phyloP scores from a whole-genome alignment of 768 basidiomycete species.

The Cyathus striatus region DNA sequence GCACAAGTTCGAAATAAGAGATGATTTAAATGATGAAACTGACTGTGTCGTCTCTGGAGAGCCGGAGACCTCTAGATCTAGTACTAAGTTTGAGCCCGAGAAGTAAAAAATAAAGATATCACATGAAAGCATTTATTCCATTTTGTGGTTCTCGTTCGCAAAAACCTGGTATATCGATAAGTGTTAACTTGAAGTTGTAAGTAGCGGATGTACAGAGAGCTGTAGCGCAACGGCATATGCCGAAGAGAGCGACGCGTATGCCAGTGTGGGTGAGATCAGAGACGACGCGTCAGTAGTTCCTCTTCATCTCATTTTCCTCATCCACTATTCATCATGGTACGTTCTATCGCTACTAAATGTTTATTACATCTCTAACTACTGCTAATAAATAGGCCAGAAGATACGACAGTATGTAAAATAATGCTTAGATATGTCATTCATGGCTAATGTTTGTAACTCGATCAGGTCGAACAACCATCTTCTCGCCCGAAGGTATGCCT shows the following conservation, averaged over 20 bases:
- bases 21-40: no score
- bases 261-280: conserved; percentile 13
- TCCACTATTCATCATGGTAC: conserved; percentile 40
- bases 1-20: background rate
- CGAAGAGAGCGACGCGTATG: conserved; percentile 41
- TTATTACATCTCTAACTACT: conserved; percentile 3
- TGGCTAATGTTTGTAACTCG: conserved; percentile 16
- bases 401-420: conserved; percentile 77
- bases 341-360: conserved; percentile 11
- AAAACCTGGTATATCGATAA: no score
- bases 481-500: conserved; percentile 89
- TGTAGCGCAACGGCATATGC: conserved; percentile 34
- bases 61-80: no score
- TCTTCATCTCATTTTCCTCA: conserved; percentile 9
- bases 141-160: no score
- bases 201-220: background rate
- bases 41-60: no score
- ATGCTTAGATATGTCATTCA: conserved; percentile 4
- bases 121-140: no score
- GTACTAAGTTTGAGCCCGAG: no score
- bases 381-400: conserved; percentile 64
- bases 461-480: conserved; percentile 92
- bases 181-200: background rate
- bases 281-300: conserved; percentile 44
- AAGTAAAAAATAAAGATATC: no score